phyloP scores from a whole-genome alignment of 176 grass and related monocot species.

The Ensete ventricosum region DNA sequence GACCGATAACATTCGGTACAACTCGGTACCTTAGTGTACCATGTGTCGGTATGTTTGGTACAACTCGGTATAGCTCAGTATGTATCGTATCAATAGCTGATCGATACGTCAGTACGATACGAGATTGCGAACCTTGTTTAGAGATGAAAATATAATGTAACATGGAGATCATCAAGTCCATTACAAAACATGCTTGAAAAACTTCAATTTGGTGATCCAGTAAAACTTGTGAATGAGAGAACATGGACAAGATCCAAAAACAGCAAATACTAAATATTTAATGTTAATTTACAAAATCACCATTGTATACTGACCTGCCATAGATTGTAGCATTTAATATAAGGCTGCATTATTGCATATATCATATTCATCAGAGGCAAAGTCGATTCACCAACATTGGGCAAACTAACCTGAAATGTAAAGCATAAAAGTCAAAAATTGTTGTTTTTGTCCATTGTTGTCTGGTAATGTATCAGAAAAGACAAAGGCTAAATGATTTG shows the following conservation, averaged over 20 bases:
- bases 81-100: too few species aligned
- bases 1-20: too few species aligned
- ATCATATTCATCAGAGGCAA: conserved; percentile 51
- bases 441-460: background rate
- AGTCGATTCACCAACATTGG: conserved; percentile 57
- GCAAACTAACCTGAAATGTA: conserved; percentile 66
- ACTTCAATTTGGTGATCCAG: background rate
- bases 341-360: conserved; percentile 44
- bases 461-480: background rate
- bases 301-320: conserved; percentile 64
- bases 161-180: background rate
- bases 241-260: background rate
- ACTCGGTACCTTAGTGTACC: too few species aligned
- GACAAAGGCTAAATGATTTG: background rate
- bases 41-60: too few species aligned
- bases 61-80: background rate
- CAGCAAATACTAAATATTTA: background rate
- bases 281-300: background rate
- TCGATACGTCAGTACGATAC: too few species aligned
- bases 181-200: background rate
- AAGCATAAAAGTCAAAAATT: background rate
- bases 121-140: too few species aligned
- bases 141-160: too few species aligned
- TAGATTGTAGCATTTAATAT: conserved; percentile 54
- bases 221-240: background rate